phyloP scores from a whole-genome alignment of 345 rosid genomes.

The Litchi chinensis region DNA sequence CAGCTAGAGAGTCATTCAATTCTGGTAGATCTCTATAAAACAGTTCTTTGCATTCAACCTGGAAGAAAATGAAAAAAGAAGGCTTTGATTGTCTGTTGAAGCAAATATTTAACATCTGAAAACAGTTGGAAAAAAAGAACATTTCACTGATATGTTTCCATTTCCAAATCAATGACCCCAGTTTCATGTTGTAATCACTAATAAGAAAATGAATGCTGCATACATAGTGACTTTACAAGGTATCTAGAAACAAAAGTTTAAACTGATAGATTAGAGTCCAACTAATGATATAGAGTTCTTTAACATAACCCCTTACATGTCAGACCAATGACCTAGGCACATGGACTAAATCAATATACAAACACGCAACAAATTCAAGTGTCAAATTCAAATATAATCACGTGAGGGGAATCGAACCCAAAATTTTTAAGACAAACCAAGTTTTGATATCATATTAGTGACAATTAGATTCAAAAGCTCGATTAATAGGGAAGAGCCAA shows the following conservation, averaged over 20 bases:
- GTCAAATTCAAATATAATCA: too few relatives aligned
- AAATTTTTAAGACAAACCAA: too few relatives aligned
- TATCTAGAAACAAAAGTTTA: background rate
- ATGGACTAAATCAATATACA: too few relatives aligned
- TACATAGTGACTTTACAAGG: background rate
- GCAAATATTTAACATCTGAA: background rate
- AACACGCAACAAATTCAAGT: too few relatives aligned
- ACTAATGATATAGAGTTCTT: too few relatives aligned
- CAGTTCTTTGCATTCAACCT: slow-evolving; percentile 90
- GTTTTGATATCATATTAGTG: too few relatives aligned
- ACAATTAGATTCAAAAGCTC: too few relatives aligned
- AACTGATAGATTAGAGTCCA: too few relatives aligned
- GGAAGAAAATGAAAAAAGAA: slow-evolving; percentile 10
- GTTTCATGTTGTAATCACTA: background rate
- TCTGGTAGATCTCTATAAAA: slow-evolving; percentile 80
- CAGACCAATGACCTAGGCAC: too few relatives aligned
- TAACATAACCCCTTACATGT: too few relatives aligned
- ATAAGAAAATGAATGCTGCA: background rate
- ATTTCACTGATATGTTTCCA: background rate
- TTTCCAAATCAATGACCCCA: background rate
- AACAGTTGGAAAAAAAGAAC: background rate
- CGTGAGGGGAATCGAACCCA: too few relatives aligned
- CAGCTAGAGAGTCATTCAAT: slow-evolving; percentile 81
- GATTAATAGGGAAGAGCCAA: too few relatives aligned
- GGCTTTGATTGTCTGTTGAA: background rate